Percentiles rank a stretch among this genome's conserved stretches.
Conservation (phyloP, 2,329 filamentous ascomycete species). For the Pseudopyrenochaeta lycopersici region DNA sequence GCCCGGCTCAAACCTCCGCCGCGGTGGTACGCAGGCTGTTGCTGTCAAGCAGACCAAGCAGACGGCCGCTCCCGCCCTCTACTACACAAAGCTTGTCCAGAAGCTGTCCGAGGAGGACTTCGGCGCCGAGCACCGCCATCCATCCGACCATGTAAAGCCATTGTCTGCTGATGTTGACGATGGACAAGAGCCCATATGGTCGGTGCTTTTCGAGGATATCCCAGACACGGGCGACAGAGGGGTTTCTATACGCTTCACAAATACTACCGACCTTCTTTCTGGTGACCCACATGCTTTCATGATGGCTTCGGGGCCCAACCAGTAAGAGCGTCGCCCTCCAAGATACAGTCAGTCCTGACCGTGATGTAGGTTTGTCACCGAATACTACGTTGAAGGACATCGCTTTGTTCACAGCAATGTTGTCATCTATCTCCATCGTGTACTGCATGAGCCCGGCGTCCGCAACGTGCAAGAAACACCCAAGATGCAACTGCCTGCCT, state of each 20-base stretch:
- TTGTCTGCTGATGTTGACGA: conserved; percentile 33
- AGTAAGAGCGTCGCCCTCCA: conserved; percentile 50
- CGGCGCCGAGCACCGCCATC: conserved; percentile 19
- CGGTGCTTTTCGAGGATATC: conserved; percentile 51
- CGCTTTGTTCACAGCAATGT: conserved; percentile 67
- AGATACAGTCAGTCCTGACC: conserved; percentile 27
- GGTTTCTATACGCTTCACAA: conserved; percentile 63
- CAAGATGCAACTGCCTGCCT: conserved; percentile 52
- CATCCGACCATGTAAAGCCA: conserved; percentile 11
- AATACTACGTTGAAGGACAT: conserved; percentile 66
- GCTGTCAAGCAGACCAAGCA: conserved; percentile 40
- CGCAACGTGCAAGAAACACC: conserved; percentile 41
- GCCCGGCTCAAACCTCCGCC: conserved; percentile 45
- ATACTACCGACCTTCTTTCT: conserved; percentile 57
- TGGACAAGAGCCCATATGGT: conserved; percentile 45
- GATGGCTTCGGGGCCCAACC: conserved; percentile 61
- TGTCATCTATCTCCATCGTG: conserved; percentile 64
- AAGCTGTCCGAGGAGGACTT: conserved; percentile 50
- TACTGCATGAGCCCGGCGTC: conserved; percentile 57
- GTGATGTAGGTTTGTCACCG: conserved; percentile 61
- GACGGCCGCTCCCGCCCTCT: conserved; percentile 58
- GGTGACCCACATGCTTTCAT: conserved; percentile 62
- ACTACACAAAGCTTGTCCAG: conserved; percentile 63
- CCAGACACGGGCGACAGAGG: conserved; percentile 62
- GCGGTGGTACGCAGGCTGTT: conserved; percentile 50